Evolutionary conservation across 192 early-diverging fungal genomes (phyloP), one percentile per base, ranked within the genome.

Genomic region (Entophlyctis helioformis): DNA sequence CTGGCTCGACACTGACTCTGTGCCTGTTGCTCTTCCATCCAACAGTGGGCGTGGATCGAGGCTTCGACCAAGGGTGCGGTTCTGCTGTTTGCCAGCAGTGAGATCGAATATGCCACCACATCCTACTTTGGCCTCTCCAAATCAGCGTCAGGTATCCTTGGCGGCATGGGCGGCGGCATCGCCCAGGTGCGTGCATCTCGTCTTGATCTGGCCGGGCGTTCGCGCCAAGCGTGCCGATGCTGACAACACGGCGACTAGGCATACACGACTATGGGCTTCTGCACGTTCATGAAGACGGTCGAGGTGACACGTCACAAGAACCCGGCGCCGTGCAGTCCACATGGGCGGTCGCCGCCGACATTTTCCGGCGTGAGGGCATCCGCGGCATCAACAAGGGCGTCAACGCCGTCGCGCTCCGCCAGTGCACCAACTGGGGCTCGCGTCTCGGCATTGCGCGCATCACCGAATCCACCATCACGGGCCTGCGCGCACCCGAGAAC

Each of bases 201-300:
- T 36, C 19, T 32, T 29, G 6, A 35, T 7, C 20, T 8, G 20
- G 6, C 6, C 34, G 10, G 5, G 7, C 34, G 8, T 23, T 32
- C 3, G 45, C 21, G 3, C 15, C 3, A 4, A 23, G n/a, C 22
- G 11, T 35, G 10, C 45, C 1, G 29, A 31, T 8, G 5, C 13
- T 18, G 39, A 39, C 21, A 8, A 4, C 32, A 32, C 27, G 4
- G 19, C 31, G 20, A 28, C 13, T 40, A 65, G 51, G 90, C 92
- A 0, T 98, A 96, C 71, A 83, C 91, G 36, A 98, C 95, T 19
- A 98, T 98, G 95, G 95, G 95, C n/a, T 96, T 96, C 69, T 96
- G 92, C 64, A 98, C 94, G 0, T 95, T 95, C 66, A 95, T 97
- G 94, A 72, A 64, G 74, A 96, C 94, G 2, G 73, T 72, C 32